Evolutionary conservation across 73 alveolate genomes (phyloP).

Genomic region (Symbiodinium pilosum): DNA sequence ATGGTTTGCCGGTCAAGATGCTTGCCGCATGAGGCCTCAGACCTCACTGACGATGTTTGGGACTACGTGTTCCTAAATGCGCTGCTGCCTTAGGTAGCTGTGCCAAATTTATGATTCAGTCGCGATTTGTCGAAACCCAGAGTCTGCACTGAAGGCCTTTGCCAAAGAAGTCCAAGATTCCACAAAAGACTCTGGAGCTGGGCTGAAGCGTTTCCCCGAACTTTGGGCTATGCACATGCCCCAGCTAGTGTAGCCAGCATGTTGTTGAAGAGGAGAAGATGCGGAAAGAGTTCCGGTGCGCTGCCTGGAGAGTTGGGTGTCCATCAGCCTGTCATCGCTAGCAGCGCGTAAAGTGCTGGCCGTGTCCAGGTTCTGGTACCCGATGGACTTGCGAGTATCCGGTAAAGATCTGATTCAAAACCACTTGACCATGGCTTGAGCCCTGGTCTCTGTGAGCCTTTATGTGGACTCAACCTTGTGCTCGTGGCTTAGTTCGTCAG

Average conservation of each 20-base stretch:
- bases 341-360: neutral
- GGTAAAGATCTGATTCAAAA: constrained; percentile 99
- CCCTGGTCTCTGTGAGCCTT: no score
- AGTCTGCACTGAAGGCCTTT: neutral
- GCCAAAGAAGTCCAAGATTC: constrained; percentile 66
- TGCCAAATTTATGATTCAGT: neutral
- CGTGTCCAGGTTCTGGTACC: constrained; percentile 96
- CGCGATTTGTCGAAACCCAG: neutral
- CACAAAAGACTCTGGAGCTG: constrained; percentile 34
- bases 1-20: no score
- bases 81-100: constrained; percentile 98
- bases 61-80: constrained; percentile 98
- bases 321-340: neutral
- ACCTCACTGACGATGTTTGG: constrained; percentile 98
- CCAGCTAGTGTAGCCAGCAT: neutral
- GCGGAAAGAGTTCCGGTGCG: constrained; percentile 81
- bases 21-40: constrained; percentile 40
- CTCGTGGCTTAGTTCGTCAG: neutral
- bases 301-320: neutral
- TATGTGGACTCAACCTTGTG: neutral
- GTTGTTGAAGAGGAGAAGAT: constrained; percentile 1
- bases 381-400: constrained; percentile 99
- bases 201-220: no score
- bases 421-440: constrained; percentile 98
- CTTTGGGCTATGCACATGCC: no score